Percentiles rank a stretch among this genome's conserved stretches.
phyloP scores from a whole-genome alignment of 176 grass and related monocot species.

The Oryza coarctata region DNA sequence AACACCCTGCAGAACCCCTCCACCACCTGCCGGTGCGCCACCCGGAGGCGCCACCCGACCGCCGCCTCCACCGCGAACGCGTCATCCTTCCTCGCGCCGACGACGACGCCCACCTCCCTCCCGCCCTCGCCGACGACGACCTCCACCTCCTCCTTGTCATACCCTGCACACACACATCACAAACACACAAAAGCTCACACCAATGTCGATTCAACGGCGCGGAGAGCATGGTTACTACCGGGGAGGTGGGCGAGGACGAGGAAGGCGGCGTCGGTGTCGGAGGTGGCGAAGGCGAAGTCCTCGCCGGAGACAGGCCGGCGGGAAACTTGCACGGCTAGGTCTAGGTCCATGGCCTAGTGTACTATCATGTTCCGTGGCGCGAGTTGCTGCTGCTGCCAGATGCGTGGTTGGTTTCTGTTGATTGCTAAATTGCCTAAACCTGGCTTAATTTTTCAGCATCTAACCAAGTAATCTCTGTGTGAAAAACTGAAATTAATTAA shows the following conservation, averaged over 20 bases:
- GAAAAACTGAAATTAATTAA: neutral
- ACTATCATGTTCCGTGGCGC: neutral
- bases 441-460: neutral
- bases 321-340: conserved; percentile 52
- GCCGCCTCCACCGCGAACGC: conserved; percentile 40
- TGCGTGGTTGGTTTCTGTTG: neutral
- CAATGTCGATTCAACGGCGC: neutral
- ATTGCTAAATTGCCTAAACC: neutral
- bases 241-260: conserved; percentile 74
- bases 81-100: conserved; percentile 43
- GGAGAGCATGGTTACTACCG: conserved; percentile 38
- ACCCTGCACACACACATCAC: conserved; percentile 39
- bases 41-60: conserved; percentile 38
- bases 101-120: conserved; percentile 46
- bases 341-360: conserved; percentile 58
- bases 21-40: conserved; percentile 43
- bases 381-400: conserved; percentile 3
- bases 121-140: conserved; percentile 47
- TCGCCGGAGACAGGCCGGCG: conserved; percentile 23
- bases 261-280: conserved; percentile 65
- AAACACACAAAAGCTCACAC: neutral
- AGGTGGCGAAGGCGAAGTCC: conserved; percentile 56
- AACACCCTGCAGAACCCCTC: conserved; percentile 58
- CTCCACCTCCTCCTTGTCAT: conserved; percentile 64
- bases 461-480: neutral